Evolutionary conservation across 2,329 filamentous ascomycete species (phyloP), one percentile per base, ranked within the genome.

Genomic region (Neonectria magnoliae): DNA sequence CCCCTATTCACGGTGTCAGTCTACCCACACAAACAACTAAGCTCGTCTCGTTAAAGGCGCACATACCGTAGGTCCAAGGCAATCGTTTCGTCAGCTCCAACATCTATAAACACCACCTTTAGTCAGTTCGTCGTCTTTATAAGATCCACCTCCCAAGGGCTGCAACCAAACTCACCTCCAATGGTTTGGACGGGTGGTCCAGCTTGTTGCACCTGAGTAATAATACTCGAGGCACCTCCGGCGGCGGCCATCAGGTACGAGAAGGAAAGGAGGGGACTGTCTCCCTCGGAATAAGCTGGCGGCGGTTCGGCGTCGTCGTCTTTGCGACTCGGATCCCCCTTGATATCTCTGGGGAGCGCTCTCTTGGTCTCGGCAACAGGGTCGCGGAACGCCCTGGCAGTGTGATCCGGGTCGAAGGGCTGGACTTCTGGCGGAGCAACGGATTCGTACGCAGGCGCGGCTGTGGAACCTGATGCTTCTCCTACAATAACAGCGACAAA

Each of bases 201-300:
- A 71, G 92, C 92, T 82, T 99, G 96, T 79, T 97, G 94, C 74
- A 99, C 96, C 84, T 99, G 96, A 81, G 96, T 99, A 83, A 99
- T 97, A 78, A 99, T 97, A 88, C 96, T 98, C 84, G 94, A 91
- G 74, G 94, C 93, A 83, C 94, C 95, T 86, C 95, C 95, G 82
- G 95, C 94, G 79, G 94, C 93, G 82, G 96, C 94, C 96, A 99
- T 99, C 79, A 97, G 89, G 88, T 97, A 99, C 74, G 92, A 91
- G 77, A 99, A 99, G 62, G 93, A 93, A 66, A 92, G 88, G 79
- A 99, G 89, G 68, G 96, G 96, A 83, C 93, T 98, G 66, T 90
- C 91, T 75, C 95, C 94, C 88, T 98, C 95, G 72, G 93, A 94
- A 80, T 99, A 99, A 62, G 96, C 95, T 63, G 96, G 96, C 66